Base-by-base conservation (phyloP, 2,329 filamentous ascomycete genomes). In the Venturia oleaginea region DNA sequence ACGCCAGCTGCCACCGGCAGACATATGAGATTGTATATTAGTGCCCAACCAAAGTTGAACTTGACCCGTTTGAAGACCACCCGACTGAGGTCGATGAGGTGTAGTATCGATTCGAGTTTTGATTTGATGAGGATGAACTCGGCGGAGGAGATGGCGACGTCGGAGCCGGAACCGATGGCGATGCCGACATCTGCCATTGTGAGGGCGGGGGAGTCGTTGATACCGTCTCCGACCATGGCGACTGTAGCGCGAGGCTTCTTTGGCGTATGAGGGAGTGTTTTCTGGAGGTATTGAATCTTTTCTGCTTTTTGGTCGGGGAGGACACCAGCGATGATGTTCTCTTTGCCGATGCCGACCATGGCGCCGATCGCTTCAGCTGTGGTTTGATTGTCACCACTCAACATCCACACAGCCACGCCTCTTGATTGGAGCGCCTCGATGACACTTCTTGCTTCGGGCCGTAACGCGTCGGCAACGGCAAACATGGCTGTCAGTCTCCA, bases 371-470 rank as follows among this genome's bases (percentile, higher is more conserved):
- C 91, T 24, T 83, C 80, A 2, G 92, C 92, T 0, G 92, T 97
- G n/a, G 80, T 86, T n/a, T 80, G 78, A 71, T 96, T 96, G 78
- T 97, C 92, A 37, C 92, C 92, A 0, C 91, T 95, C 43, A 96
- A 86, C 91, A 97, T 95, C 86, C 88, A 96, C 4, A 96, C 89
- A 38, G 86, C 84, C 59, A 89, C 86, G 24, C 88, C 86, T 19
- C 83, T 83, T 4, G 81, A 75, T 54, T 84, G 82, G 0, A 96
- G 83, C 1, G 86, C 80, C 7, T 77, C 74, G 65, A 96, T 83
- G 22, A 93, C 85, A 8, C 78, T 71, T 1, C 77, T 75, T 0
- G 91, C 86, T 75, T 95, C 90, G 0, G 85, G 83, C 2, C 92
- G 88, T 67, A 96, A 84, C 0, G 90, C 86, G 69, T 97, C 92